Percentiles rank a stretch among this genome's conserved stretches.
These are phyloP conservation scores for Hygrocybe coccinea DNA, from an alignment of 768 basidiomycete genomes.

Conservation along the genomic window DNA sequence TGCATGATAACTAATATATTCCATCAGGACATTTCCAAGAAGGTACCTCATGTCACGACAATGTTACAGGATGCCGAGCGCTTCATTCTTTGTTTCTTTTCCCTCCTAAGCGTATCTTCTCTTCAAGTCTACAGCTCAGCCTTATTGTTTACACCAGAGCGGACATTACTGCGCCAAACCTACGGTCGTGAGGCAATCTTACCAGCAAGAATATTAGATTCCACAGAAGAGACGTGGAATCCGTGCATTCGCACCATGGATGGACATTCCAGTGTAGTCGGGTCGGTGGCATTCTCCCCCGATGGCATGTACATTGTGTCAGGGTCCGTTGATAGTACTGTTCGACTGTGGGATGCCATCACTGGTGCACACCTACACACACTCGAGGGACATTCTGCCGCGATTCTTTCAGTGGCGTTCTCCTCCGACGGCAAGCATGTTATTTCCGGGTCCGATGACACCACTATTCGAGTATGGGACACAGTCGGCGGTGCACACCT, in stretches of 20 bases:
- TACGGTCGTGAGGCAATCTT: neutral
- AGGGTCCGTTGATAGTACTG: conserved; percentile 11
- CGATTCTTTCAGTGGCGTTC: neutral
- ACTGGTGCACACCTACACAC: conserved; percentile 1
- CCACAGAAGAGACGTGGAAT: neutral
- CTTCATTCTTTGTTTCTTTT: neutral
- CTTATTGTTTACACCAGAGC: neutral
- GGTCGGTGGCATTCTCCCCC: conserved; percentile 24
- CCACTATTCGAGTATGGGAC: neutral
- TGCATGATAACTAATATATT: neutral
- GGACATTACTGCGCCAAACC: neutral
- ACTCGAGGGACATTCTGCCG: neutral
- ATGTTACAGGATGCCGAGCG: neutral
- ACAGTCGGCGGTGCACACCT: neutral
- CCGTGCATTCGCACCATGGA: conserved; percentile 1
- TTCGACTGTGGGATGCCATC: conserved; percentile 20
- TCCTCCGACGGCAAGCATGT: conserved; percentile 1
- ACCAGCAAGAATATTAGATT: neutral
- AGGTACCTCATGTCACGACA: neutral
- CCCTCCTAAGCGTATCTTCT: neutral
- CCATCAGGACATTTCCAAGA: neutral
- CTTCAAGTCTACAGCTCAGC: conserved; percentile 2
- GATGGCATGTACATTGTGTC: conserved; percentile 22
- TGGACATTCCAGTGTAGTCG: conserved; percentile 9
- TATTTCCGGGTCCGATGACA: neutral